These are phyloP conservation scores for Apiotrichum siamense DNA, from an alignment of 1,284 basidiomycete genomes.

Conservation along the genomic window DNA sequence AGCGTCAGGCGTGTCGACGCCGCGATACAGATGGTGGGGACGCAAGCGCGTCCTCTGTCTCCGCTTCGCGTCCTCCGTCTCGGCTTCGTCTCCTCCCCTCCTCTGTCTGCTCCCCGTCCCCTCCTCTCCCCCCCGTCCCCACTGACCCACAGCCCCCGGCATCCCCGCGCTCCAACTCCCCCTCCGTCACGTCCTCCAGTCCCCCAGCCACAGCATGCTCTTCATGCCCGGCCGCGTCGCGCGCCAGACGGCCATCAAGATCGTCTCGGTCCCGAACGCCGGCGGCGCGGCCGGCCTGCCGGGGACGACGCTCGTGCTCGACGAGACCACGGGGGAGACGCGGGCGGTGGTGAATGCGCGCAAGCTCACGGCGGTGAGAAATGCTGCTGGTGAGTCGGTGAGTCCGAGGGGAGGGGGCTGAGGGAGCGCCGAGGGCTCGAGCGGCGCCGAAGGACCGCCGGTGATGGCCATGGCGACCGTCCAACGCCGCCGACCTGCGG, in stretches of 20 bases:
- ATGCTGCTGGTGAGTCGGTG: conserved; percentile 65
- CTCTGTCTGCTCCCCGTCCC: neutral
- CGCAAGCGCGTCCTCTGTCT: too few relatives aligned
- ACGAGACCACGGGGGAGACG: conserved; percentile 61
- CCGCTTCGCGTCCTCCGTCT: too few relatives aligned
- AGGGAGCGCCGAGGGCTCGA: neutral
- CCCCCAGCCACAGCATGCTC: conserved; percentile 32
- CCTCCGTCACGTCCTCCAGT: conserved; percentile 27
- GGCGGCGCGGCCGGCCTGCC: conserved; percentile 60
- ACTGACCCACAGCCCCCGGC: conserved; percentile 4
- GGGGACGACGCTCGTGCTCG: conserved; percentile 66
- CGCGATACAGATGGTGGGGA: too few relatives aligned
- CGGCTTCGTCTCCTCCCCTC: neutral
- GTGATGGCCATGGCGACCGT: too few relatives aligned
- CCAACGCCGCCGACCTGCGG: too few relatives aligned
- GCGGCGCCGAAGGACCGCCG: too few relatives aligned
- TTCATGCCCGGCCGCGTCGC: conserved; percentile 46
- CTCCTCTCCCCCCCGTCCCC: neutral
- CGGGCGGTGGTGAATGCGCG: conserved; percentile 70
- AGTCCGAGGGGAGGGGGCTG: neutral
- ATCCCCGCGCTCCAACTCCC: conserved; percentile 36
- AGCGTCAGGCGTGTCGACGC: too few relatives aligned
- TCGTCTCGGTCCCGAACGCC: conserved; percentile 60
- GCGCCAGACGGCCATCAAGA: conserved; percentile 55
- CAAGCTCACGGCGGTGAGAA: conserved; percentile 67